Evolutionary conservation across 257 asterid species (phyloP).

Genomic region (Plantago elongata): DNA sequence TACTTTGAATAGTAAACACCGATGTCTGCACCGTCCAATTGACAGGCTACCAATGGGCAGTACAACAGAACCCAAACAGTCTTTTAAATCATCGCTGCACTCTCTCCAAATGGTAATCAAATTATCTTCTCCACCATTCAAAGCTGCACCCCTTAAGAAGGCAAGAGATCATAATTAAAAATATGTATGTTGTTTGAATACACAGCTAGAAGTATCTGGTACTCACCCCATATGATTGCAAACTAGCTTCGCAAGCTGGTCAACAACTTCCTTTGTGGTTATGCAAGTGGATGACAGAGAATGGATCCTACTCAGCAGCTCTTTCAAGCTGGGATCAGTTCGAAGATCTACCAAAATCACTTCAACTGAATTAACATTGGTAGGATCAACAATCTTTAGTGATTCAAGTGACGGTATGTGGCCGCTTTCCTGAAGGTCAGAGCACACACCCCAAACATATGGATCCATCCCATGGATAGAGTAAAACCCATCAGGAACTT

Average conservation of each 20-base stretch:
- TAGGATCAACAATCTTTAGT: constrained; percentile 61
- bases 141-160: constrained; percentile 59
- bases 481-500: constrained; percentile 79
- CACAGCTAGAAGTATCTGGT: constrained; percentile 20
- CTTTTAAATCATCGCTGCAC: constrained; percentile 71
- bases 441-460: constrained; percentile 85
- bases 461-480: constrained; percentile 91
- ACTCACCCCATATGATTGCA: constrained; percentile 94
- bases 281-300: constrained; percentile 53
- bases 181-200: constrained; percentile 8
- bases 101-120: constrained; percentile 66
- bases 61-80: constrained; percentile 74
- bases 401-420: constrained; percentile 87
- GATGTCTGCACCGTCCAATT: constrained; percentile 81
- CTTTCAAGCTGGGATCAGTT: constrained; percentile 77
- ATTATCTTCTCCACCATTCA: constrained; percentile 68
- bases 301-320: constrained; percentile 62
- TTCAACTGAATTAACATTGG: constrained; percentile 52
- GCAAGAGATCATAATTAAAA: constrained; percentile 32
- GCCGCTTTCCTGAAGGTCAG: constrained; percentile 81
- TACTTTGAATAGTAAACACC: constrained; percentile 88
- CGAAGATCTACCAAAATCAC: constrained; percentile 65
- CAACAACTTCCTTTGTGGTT: constrained; percentile 73
- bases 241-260: constrained; percentile 86
- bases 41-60: constrained; percentile 81